Evolutionary conservation across 208 protist genomes (phyloP).

Genomic region (Strigomonas oncopelti): DNA sequence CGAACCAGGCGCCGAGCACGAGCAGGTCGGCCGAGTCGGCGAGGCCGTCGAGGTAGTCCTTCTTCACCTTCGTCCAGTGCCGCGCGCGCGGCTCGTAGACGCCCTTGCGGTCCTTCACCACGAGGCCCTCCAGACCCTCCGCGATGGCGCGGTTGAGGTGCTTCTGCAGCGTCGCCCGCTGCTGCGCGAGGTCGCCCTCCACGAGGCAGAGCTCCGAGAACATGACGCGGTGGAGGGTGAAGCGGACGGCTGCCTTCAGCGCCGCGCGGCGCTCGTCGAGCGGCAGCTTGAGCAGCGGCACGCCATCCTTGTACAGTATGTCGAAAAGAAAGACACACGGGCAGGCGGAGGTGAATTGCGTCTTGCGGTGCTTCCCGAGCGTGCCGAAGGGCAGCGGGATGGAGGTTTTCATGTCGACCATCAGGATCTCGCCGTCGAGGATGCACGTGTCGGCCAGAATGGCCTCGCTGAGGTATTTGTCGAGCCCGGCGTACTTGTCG

Average conservation of each 20-base stretch:
- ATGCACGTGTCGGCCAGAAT: constrained; percentile 59
- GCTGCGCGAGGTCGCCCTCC: constrained; percentile 28
- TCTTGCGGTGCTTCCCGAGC: constrained; percentile 72
- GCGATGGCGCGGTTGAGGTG: constrained; percentile 58
- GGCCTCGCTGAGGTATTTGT: constrained; percentile 41
- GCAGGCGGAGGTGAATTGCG: constrained; percentile 54
- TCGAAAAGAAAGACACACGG: constrained; percentile 83
- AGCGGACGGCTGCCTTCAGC: constrained; percentile 29
- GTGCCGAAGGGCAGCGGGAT: constrained; percentile 84
- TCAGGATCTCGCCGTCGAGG: constrained; percentile 84
- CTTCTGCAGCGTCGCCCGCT: constrained; percentile 27
- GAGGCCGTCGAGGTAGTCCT: constrained; percentile 80
- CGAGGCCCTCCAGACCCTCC: constrained; percentile 73
- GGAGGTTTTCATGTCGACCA: constrained; percentile 66
- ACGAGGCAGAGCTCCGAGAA: constrained; percentile 63
- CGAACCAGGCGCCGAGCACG: constrained; percentile 75
- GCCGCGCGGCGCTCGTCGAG: constrained; percentile 33
- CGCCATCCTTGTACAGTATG: constrained; percentile 76
- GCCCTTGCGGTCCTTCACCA: constrained; percentile 69
- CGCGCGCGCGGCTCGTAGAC: constrained; percentile 72
- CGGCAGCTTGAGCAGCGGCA: constrained; percentile 30
- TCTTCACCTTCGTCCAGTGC: constrained; percentile 89
- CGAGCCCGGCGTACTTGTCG: constrained; percentile 62
- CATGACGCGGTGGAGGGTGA: constrained; percentile 43
- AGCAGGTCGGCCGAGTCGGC: constrained; percentile 82